Conservation (phyloP, 2,329 filamentous ascomycete species). For the Samsoniella hepiali region DNA sequence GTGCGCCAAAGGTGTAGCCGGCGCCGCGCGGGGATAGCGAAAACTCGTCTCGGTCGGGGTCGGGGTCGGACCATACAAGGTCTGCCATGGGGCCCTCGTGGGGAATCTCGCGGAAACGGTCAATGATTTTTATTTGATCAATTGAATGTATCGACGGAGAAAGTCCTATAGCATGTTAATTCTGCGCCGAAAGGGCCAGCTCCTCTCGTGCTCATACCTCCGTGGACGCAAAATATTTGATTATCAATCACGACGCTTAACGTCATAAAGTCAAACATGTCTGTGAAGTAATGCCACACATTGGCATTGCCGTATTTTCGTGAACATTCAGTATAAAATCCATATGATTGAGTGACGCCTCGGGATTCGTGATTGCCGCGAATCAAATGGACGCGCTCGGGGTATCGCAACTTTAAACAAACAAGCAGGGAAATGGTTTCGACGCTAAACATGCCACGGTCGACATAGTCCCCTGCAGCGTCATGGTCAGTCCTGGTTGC, state of each 20-base stretch:
- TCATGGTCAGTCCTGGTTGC: background rate
- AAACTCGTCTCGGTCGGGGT: conserved; percentile 96
- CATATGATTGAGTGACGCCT: conserved; percentile 98
- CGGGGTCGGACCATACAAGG: conserved; percentile 95
- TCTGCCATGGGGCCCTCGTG: conserved; percentile 99
- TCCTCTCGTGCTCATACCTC: conserved; percentile 48
- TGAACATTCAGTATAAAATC: conserved; percentile 98
- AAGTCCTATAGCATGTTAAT: conserved; percentile 50
- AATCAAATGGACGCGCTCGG: conserved; percentile 95
- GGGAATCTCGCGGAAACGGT: conserved; percentile 96
- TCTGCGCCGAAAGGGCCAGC: background rate
- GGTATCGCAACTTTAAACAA: conserved; percentile 96
- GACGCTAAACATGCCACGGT: conserved; percentile 97
- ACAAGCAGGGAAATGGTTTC: conserved; percentile 97
- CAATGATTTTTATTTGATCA: conserved; percentile 99
- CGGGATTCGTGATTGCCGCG: conserved; percentile 98
- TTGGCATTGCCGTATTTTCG: conserved; percentile 99
- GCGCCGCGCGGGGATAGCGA: conserved; percentile 89
- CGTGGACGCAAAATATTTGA: conserved; percentile 98
- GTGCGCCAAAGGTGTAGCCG: conserved; percentile 95
- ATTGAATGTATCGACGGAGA: conserved; percentile 94
- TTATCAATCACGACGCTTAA: conserved; percentile 97
- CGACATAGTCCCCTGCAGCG: conserved; percentile 83
- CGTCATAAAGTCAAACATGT: conserved; percentile 97
- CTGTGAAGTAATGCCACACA: conserved; percentile 99